These are phyloP conservation scores for Lentinula edodes DNA, from an alignment of 768 basidiomycete species.

Conservation along the genomic window DNA sequence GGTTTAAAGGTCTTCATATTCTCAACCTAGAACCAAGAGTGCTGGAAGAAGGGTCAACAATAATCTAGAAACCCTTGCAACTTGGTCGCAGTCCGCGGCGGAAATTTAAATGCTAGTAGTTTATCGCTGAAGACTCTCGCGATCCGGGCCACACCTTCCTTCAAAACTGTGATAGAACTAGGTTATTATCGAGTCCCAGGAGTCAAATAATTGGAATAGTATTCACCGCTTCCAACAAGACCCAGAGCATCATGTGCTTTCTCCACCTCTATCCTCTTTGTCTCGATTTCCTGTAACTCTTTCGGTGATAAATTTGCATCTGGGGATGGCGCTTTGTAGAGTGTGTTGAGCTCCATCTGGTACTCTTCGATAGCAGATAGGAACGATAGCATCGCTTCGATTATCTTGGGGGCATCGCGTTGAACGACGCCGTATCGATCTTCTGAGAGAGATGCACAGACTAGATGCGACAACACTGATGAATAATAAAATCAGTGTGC, in stretches of 20 bases:
- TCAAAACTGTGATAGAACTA: slow-evolving; percentile 41
- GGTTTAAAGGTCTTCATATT: too few species aligned
- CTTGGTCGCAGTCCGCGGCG: slow-evolving; percentile 59
- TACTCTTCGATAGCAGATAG: slow-evolving; percentile 63
- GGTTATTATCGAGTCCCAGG: not conserved
- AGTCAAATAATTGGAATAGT: not conserved
- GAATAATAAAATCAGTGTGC: not conserved
- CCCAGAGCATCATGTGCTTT: slow-evolving; percentile 50
- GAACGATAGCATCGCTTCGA: slow-evolving; percentile 72
- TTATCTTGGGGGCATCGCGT: slow-evolving; percentile 73
- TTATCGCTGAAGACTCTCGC: slow-evolving; percentile 71
- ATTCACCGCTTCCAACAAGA: slow-evolving; percentile 56
- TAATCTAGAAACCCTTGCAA: slow-evolving; percentile 71
- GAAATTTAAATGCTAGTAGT: slow-evolving; percentile 72
- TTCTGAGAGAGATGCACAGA: slow-evolving; percentile 69
- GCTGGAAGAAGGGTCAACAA: not conserved
- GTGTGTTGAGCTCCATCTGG: slow-evolving; percentile 43
- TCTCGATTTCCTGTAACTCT: slow-evolving; percentile 32
- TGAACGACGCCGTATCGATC: slow-evolving; percentile 83
- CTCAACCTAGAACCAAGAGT: too few species aligned
- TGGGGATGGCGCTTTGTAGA: slow-evolving; percentile 30
- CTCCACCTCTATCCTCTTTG: slow-evolving; percentile 43
- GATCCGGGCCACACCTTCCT: slow-evolving; percentile 60
- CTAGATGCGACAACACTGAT: slow-evolving; percentile 60
- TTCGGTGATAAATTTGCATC: slow-evolving; percentile 26